These are phyloP conservation scores for Eragrostis curvula DNA, from an alignment of 176 grass and related monocot species.

Conservation along the genomic window DNA sequence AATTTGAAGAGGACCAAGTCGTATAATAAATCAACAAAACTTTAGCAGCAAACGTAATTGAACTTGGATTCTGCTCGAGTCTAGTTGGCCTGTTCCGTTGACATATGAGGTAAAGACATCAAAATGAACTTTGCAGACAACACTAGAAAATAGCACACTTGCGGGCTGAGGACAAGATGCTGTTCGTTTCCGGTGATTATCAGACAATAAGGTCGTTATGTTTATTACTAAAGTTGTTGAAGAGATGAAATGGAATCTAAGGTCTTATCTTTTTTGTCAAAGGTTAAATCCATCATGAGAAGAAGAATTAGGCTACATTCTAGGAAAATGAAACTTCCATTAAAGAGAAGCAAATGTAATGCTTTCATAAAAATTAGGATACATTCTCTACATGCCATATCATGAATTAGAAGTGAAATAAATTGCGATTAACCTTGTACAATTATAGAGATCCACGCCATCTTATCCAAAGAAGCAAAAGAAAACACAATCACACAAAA, in stretches of 20 bases:
- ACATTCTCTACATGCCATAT: too few relatives aligned
- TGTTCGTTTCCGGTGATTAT: too few relatives aligned
- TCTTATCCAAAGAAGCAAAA: not conserved
- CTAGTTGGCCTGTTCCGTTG: conserved; percentile 8
- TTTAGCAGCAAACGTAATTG: not conserved
- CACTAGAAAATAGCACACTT: not conserved
- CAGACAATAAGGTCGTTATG: too few relatives aligned
- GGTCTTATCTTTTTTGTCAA: too few relatives aligned
- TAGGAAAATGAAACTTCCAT: too few relatives aligned
- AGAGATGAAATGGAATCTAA: too few relatives aligned
- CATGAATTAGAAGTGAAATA: too few relatives aligned
- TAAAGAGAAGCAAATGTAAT: too few relatives aligned
- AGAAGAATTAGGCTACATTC: too few relatives aligned
- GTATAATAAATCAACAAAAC: not conserved
- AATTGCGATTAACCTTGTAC: not conserved
- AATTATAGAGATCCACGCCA: not conserved
- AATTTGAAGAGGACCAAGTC: not conserved
- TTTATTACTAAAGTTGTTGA: too few relatives aligned
- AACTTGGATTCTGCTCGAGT: not conserved
- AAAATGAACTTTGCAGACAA: conserved; percentile 1
- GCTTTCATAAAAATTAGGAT: too few relatives aligned
- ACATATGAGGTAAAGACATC: not conserved
- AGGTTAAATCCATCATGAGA: too few relatives aligned
- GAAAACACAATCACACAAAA: not conserved
- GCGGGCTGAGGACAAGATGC: not conserved